A percentile compares a stretch with the other conserved stretches of the same genome.
Evolutionary conservation across 2,329 filamentous ascomycete species (phyloP).

Genomic region (Rhynchosporium graminicola): DNA sequence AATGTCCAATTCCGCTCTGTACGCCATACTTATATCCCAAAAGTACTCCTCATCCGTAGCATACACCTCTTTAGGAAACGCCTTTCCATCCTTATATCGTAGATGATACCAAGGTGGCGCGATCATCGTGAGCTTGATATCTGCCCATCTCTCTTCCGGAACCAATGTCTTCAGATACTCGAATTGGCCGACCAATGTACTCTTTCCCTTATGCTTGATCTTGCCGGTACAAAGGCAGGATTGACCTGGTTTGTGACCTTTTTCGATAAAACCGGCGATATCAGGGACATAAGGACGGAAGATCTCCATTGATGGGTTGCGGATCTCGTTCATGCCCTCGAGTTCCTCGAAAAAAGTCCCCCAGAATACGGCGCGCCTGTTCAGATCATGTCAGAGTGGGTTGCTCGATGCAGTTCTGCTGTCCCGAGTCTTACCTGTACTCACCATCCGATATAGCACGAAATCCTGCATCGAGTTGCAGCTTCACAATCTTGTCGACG

Average conservation of each 20-base stretch:
- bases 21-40: constrained; percentile 54
- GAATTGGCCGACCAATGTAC: constrained; percentile 46
- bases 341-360: constrained; percentile 37
- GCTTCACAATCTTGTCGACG: constrained; percentile 58
- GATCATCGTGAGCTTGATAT: constrained; percentile 69
- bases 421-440: constrained; percentile 43
- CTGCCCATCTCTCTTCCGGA: constrained; percentile 61
- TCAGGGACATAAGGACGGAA: constrained; percentile 46
- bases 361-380: constrained; percentile 38
- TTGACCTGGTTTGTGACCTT: constrained; percentile 50
- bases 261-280: constrained; percentile 47
- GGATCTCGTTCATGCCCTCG: constrained; percentile 36
- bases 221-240: constrained; percentile 49
- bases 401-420: too few species aligned
- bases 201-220: constrained; percentile 48
- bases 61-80: constrained; percentile 55
- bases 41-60: constrained; percentile 56
- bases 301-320: constrained; percentile 42
- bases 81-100: constrained; percentile 55
- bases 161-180: constrained; percentile 61
- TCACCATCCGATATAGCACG: constrained; percentile 61
- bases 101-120: constrained; percentile 72
- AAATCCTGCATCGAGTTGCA: constrained; percentile 59
- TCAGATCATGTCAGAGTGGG: constrained; percentile 4
- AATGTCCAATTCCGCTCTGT: constrained; percentile 54